phyloP scores from a whole-genome alignment of 371 early-diverging fungal species.

The Cokeromyces recurvatus region DNA sequence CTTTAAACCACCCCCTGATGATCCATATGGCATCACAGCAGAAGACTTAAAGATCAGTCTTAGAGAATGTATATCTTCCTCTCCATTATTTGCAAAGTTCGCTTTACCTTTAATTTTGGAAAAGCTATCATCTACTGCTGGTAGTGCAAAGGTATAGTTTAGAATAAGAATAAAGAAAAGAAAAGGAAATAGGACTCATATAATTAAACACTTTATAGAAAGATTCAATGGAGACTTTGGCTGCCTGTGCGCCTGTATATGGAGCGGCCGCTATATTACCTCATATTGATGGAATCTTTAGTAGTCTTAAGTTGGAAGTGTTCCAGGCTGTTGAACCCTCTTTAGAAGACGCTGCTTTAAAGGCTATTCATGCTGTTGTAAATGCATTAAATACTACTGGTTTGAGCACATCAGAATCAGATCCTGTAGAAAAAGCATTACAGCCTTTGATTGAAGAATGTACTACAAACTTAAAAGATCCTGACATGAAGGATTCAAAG shows the following conservation, averaged over 20 bases:
- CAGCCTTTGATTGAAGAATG: slow-evolving; percentile 64
- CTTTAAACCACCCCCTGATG: slow-evolving; percentile 91
- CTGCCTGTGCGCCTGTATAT: slow-evolving; percentile 76
- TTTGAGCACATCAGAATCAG: slow-evolving; percentile 16
- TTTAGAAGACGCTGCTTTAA: slow-evolving; percentile 57
- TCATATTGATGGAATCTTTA: slow-evolving; percentile 64
- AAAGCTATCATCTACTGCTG: slow-evolving; percentile 83
- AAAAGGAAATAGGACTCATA: not conserved
- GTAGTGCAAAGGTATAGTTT: slow-evolving; percentile 74
- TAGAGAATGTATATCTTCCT: slow-evolving; percentile 64
- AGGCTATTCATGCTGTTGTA: slow-evolving; percentile 57
- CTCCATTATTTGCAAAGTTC: slow-evolving; percentile 71
- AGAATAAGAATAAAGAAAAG: not conserved
- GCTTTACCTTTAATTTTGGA: slow-evolving; percentile 86
- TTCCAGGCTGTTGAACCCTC: slow-evolving; percentile 64
- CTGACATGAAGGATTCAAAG: slow-evolving; percentile 70
- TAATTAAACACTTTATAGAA: slow-evolving; percentile 47
- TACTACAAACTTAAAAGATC: slow-evolving; percentile 61
- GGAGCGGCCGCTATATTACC: slow-evolving; percentile 59
- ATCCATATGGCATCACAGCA: slow-evolving; percentile 89
- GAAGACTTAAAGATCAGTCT: slow-evolving; percentile 81
- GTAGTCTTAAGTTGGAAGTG: slow-evolving; percentile 66
- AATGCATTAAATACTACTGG: slow-evolving; percentile 39
- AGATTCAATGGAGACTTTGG: slow-evolving; percentile 82
- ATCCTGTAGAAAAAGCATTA: slow-evolving; percentile 59